Percentiles rank a stretch among this genome's conserved stretches.
Evolutionary conservation across 2,329 filamentous ascomycete species (phyloP).

Genomic region (Didymella lethalis): DNA sequence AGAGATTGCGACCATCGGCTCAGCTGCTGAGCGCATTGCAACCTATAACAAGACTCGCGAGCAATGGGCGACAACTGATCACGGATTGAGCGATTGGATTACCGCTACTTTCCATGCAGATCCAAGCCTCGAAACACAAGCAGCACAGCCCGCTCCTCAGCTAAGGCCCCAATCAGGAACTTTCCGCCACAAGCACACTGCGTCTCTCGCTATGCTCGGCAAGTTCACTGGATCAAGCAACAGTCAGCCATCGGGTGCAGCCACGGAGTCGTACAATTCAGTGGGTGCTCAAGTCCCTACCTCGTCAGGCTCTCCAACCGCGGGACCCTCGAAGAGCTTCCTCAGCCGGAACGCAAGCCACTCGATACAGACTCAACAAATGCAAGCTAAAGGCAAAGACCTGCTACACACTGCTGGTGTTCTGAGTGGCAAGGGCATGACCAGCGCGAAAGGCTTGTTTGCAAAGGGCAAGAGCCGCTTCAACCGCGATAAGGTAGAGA

Average conservation of each 20-base stretch:
- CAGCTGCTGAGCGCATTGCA: conserved; percentile 71
- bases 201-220: conserved; percentile 49
- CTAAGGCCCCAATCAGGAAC: conserved; percentile 40
- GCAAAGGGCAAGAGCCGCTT: conserved; percentile 91
- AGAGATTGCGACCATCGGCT: conserved; percentile 77
- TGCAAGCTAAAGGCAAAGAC: conserved; percentile 87
- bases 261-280: conserved; percentile 29
- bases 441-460: conserved; percentile 88
- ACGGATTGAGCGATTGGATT: conserved; percentile 73
- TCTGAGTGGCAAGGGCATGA: conserved; percentile 72
- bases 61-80: conserved; percentile 75
- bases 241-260: conserved; percentile 28
- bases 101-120: conserved; percentile 57
- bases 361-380: conserved; percentile 45
- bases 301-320: conserved; percentile 33
- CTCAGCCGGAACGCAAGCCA: conserved; percentile 34
- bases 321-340: conserved; percentile 31
- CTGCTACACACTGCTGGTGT: conserved; percentile 82
- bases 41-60: conserved; percentile 76
- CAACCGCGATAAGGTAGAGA: conserved; percentile 83
- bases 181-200: conserved; percentile 46
- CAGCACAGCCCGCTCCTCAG: conserved; percentile 22
- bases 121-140: conserved; percentile 59
- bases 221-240: conserved; percentile 40
- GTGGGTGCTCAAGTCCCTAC: conserved; percentile 40